These are phyloP conservation scores for Kodamaea fukazawae DNA, from an alignment of 805 yeast genomes.

Conservation along the genomic window DNA sequence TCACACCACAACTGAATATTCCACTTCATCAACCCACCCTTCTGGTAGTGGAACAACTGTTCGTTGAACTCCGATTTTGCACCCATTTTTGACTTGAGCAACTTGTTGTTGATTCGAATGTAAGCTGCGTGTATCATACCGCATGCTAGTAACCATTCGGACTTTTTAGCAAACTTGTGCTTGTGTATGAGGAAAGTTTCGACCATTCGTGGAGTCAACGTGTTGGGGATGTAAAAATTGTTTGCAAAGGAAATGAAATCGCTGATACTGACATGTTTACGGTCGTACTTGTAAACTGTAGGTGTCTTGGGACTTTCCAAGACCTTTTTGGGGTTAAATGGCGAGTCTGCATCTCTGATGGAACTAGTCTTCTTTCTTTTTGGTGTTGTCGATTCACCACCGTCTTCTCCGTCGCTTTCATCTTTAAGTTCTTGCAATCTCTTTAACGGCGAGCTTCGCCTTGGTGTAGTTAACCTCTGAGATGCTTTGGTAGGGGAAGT, in stretches of 20 bases:
- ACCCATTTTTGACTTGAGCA: slow-evolving; percentile 47
- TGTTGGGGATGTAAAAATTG: slow-evolving; percentile 58
- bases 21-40: slow-evolving; percentile 49
- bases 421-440: slow-evolving; percentile 27
- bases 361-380: slow-evolving; percentile 8
- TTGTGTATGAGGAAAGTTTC: slow-evolving; percentile 50
- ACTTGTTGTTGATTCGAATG: slow-evolving; percentile 48
- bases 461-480: slow-evolving; percentile 20
- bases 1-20: slow-evolving; percentile 54
- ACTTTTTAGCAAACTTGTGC: slow-evolving; percentile 49
- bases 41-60: slow-evolving; percentile 50
- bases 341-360: slow-evolving; percentile 24
- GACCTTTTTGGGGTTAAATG: slow-evolving; percentile 23
- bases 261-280: slow-evolving; percentile 28
- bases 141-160: slow-evolving; percentile 68
- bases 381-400: slow-evolving; percentile 4
- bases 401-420: slow-evolving; percentile 8
- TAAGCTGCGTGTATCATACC: slow-evolving; percentile 64
- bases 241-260: slow-evolving; percentile 52
- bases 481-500: slow-evolving; percentile 14
- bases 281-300: slow-evolving; percentile 14
- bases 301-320: slow-evolving; percentile 11
- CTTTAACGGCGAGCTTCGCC: slow-evolving; percentile 36
- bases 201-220: slow-evolving; percentile 48
- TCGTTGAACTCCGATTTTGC: slow-evolving; percentile 46